phyloP scores from a whole-genome alignment of 768 basidiomycete species.

The Hygrophoropsis aurantiaca region DNA sequence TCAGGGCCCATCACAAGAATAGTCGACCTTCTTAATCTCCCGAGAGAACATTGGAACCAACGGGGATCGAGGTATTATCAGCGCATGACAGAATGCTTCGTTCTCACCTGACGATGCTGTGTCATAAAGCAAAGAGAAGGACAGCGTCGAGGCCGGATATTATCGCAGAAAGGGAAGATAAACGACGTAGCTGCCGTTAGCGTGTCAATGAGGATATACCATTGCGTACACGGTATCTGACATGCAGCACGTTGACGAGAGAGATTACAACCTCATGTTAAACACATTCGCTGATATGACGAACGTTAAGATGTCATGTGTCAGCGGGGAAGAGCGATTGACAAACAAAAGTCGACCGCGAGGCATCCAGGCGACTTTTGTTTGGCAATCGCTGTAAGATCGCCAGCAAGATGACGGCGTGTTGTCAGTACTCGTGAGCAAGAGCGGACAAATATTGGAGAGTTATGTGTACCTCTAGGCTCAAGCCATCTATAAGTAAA shows the following conservation, averaged over 20 bases:
- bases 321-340: constrained; percentile 19
- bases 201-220: constrained; percentile 2
- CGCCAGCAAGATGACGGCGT: constrained; percentile 4
- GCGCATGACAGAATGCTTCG: constrained; percentile 1
- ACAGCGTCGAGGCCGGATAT: constrained; percentile 27
- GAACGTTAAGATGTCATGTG: constrained; percentile 22
- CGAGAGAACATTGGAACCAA: constrained; percentile 22
- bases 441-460: constrained; percentile 13
- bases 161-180: constrained; percentile 29
- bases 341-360: constrained; percentile 23
- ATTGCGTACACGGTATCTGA: constrained; percentile 19
- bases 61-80: constrained; percentile 19
- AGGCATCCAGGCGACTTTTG: constrained; percentile 12
- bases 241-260: constrained; percentile 23
- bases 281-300: constrained; percentile 30
- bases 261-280: constrained; percentile 30
- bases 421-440: neutral
- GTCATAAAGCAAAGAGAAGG: constrained; percentile 8
- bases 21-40: constrained; percentile 8
- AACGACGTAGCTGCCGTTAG: constrained; percentile 10
- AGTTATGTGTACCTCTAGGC: constrained; percentile 10
- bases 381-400: no score
- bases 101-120: constrained; percentile 5
- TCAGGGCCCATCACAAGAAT: constrained; percentile 10
- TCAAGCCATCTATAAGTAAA: constrained; percentile 9